Conservation (phyloP, 2,329 filamentous ascomycete species). For the Pleurostoma richardsiae region DNA sequence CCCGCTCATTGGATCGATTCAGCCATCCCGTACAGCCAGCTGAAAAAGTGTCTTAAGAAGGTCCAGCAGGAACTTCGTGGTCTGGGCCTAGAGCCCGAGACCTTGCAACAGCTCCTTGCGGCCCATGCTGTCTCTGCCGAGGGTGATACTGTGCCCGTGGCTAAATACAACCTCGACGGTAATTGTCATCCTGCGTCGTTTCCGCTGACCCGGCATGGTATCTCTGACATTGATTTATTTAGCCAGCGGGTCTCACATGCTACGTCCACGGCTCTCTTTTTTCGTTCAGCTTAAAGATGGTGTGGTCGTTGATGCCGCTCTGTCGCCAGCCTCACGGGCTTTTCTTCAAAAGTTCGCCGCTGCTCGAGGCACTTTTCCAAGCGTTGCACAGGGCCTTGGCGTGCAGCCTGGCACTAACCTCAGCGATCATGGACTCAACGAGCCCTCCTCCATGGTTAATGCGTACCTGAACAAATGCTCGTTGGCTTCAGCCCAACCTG, state of each 20-base stretch:
- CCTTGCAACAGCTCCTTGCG: constrained; percentile 60
- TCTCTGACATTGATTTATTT: background rate
- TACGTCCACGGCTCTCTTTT: constrained; percentile 67
- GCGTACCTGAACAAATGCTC: too few relatives aligned
- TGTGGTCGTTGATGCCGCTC: constrained; percentile 60
- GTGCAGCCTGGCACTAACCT: background rate
- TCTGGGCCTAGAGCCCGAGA: constrained; percentile 68
- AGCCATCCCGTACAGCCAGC: constrained; percentile 76
- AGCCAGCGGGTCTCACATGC: constrained; percentile 33
- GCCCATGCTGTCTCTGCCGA: constrained; percentile 39
- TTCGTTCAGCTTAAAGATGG: constrained; percentile 63
- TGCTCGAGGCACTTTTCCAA: background rate
- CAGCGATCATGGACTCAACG: background rate
- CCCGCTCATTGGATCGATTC: constrained; percentile 67
- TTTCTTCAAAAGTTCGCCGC: constrained; percentile 57
- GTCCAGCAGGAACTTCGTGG: constrained; percentile 66
- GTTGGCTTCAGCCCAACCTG: background rate
- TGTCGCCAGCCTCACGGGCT: constrained; percentile 59
- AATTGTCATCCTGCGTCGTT: background rate
- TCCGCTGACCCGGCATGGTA: background rate
- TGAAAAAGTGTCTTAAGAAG: constrained; percentile 86
- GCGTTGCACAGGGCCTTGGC: too few relatives aligned
- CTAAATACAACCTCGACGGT: constrained; percentile 50
- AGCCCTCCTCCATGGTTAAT: too few relatives aligned
- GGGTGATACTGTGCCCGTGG: constrained; percentile 18